Evolutionary conservation across 441 rosid genomes (phyloP).

Genomic region (Adansonia gregorii): DNA sequence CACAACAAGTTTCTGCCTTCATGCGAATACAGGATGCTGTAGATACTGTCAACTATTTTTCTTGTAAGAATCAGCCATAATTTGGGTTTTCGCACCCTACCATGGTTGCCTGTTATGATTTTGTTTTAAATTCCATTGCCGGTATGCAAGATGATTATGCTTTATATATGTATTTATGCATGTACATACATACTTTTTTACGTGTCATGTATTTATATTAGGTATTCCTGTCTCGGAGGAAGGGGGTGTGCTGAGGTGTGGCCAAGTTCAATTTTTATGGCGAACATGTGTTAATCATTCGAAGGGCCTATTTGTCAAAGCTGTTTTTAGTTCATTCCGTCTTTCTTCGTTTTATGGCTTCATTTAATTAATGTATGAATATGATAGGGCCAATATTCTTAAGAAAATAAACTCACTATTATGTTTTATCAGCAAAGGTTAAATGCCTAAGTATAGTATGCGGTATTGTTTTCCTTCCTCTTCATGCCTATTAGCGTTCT

Average conservation of each 20-base stretch:
- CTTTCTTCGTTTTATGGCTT: background rate
- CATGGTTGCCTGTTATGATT: slow-evolving; percentile 7
- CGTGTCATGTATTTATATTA: background rate
- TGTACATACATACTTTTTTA: background rate
- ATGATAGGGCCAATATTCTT: background rate
- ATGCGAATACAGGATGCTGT: background rate
- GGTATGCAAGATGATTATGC: background rate
- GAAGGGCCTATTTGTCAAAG: background rate
- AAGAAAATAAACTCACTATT: background rate
- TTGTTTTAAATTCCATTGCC: background rate
- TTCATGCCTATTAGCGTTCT: background rate
- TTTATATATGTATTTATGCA: background rate
- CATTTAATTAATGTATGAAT: background rate
- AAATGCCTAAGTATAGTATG: slow-evolving; percentile 18
- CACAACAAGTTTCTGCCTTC: background rate
- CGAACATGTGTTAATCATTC: background rate
- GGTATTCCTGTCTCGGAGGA: background rate
- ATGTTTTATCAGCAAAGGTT: background rate
- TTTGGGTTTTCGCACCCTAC: background rate
- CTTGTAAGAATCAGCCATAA: background rate
- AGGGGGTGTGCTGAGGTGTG: background rate
- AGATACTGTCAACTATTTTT: background rate
- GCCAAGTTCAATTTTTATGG: background rate
- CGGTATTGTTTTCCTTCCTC: background rate
- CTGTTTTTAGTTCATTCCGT: background rate